Evolutionary conservation across 495 filamentous ascomycete genomes (phyloP), one percentile per base, ranked within the genome.

Genomic region (Neurospora sp.): DNA sequence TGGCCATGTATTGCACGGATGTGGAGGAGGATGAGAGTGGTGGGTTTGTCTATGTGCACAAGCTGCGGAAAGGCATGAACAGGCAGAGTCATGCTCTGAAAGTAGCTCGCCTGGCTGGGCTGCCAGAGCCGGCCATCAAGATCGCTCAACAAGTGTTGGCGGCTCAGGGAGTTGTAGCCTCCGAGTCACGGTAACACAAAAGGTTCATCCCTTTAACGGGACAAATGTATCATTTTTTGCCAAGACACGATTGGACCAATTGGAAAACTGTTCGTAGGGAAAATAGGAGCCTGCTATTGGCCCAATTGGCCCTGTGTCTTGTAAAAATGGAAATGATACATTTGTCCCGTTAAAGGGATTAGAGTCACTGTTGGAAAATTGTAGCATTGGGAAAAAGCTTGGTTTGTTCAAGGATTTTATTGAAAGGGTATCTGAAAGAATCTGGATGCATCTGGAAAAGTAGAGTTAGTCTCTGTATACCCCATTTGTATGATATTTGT

Each of bases 1-100:
- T 98, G 20, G 93, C 88, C 18, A 89, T 89, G 75, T 98, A 94
- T 78, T 98, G 96, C 78, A 98, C 96, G 0, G 94, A 98, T 81
- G 87, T 99, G 3, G 86, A 90, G 61, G 93, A 98, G 77, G 82
- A 84, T 22, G 87, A 85, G 3, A 74, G 77, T 77, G 86, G 70
- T 83, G 91, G 69, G 81, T 99, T 97, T 77, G 90, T 90, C n/a
- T 98, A 94, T 82, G 86, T 95, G 42, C 93, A 98, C 81, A 90
- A 86, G 74, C 79, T 98, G 74, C 86, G 89, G 59, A 89, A 86
- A 78, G 96, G 96, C 1, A 90, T 96, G 70, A 99, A 98, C 83
- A 88, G 89, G 41, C 82, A 91, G 73, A 94, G 91, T 59, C 96
- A 99, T 82, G 96, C 96, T 35, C 79, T 99, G 65, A 98, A 96